Conservation (phyloP, 371 early-diverging fungal species). For the Mortierella sp. region DNA sequence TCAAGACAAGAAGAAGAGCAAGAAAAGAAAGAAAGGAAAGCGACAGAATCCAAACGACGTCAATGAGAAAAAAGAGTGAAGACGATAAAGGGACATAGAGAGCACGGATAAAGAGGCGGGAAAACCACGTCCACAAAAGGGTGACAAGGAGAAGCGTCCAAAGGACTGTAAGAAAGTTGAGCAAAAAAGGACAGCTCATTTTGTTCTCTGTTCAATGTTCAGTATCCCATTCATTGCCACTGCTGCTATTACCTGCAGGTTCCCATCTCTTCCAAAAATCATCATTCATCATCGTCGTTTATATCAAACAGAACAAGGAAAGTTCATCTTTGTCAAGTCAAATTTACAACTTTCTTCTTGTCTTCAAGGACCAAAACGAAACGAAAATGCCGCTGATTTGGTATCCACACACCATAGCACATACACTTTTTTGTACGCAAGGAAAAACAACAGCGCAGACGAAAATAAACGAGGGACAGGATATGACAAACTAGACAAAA, state of each 20-base stretch:
- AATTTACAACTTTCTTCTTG: not conserved
- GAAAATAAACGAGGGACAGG: not conserved
- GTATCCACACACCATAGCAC: not conserved
- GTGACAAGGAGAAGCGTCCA: not conserved
- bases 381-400: not conserved
- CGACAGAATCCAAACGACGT: too few relatives aligned
- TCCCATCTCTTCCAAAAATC: slow-evolving; percentile 4
- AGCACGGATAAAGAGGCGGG: not conserved
- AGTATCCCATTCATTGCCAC: not conserved
- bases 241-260: not conserved
- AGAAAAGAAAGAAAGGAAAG: not conserved
- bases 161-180: not conserved
- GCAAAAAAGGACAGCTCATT: not conserved
- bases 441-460: not conserved
- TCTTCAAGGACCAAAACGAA: not conserved
- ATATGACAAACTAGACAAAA: too few relatives aligned
- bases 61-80: not conserved
- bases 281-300: not conserved
- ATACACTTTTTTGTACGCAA: not conserved
- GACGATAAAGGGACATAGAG: too few relatives aligned
- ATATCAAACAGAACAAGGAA: not conserved
- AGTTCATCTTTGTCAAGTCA: not conserved
- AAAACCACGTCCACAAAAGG: not conserved
- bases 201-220: not conserved
- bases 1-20: not conserved